Conservation (phyloP, 345 rosid genomes). For the Melaleuca quinquenervia region DNA sequence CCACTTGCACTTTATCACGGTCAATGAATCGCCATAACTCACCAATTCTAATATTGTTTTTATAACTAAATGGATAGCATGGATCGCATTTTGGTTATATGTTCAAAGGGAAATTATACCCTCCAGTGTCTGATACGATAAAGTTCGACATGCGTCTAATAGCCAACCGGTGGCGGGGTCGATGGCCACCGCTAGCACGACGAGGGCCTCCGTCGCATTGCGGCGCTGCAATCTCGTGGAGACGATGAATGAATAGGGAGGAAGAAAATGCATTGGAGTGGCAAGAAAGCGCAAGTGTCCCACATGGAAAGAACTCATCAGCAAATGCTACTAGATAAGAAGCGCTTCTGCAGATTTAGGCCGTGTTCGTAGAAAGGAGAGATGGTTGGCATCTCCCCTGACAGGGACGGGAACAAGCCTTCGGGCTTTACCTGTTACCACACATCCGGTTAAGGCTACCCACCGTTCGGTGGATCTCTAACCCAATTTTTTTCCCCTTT, state of each 20-base stretch:
- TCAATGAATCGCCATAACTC: background rate
- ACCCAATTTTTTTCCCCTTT: conserved; percentile 11
- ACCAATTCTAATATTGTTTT: background rate
- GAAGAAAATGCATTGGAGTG: too few relatives aligned
- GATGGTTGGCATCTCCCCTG: conserved; percentile 49
- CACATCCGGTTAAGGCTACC: conserved; percentile 15
- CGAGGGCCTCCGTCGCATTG: too few relatives aligned
- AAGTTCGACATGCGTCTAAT: too few relatives aligned
- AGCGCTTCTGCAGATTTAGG: rapidly evolving
- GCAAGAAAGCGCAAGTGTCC: background rate
- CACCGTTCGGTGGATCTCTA: background rate
- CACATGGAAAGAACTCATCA: rapidly evolving
- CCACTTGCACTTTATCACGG: background rate
- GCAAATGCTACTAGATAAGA: background rate
- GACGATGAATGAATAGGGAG: background rate
- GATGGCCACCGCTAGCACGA: too few relatives aligned
- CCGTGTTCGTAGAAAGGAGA: conserved; percentile 18
- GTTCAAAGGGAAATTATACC: background rate
- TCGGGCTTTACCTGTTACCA: conserved; percentile 12
- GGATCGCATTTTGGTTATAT: background rate
- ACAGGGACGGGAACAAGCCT: conserved; percentile 28
- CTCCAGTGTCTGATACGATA: too few relatives aligned
- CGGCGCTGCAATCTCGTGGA: background rate
- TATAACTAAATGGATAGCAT: background rate
- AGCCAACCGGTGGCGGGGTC: too few relatives aligned